Conservation (phyloP, 1,284 basidiomycete genomes). For the Fistulinella staudtii region DNA sequence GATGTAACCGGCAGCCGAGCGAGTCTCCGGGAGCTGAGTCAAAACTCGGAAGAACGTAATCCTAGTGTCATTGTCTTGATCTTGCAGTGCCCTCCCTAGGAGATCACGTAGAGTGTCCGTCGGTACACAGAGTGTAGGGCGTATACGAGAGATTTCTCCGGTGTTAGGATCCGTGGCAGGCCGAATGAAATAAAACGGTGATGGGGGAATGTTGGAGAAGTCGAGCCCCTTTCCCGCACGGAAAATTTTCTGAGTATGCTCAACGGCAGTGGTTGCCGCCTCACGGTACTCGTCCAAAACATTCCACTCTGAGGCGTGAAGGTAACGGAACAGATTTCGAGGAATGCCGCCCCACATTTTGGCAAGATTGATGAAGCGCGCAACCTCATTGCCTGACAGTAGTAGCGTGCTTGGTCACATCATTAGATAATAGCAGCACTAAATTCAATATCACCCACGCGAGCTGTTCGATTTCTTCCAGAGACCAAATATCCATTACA, state of each 20-base stretch:
- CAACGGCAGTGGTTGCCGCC: background rate
- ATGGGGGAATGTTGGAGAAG: background rate
- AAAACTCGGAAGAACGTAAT: background rate
- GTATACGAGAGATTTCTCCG: background rate
- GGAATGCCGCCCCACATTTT: conserved; percentile 1
- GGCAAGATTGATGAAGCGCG: background rate
- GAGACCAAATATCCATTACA: conserved; percentile 4
- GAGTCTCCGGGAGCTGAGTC: background rate
- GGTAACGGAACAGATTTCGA: background rate
- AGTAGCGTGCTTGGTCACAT: too few relatives aligned
- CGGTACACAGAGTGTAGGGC: background rate
- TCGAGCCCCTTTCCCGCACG: fast-evolving
- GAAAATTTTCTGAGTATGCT: fast-evolving
- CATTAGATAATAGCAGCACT: too few relatives aligned
- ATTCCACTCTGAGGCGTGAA: fast-evolving
- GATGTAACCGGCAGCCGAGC: background rate
- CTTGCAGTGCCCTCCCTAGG: background rate
- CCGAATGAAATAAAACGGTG: background rate
- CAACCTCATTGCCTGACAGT: background rate
- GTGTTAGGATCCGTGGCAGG: background rate
- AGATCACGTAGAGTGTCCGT: background rate
- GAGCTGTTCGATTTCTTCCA: background rate
- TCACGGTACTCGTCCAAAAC: background rate
- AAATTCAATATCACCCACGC: conserved; percentile 4
- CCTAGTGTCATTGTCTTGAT: fast-evolving